Evolutionary conservation across 139 green algal genomes (phyloP).

Genomic region (Auxenochlorella pyrenoidosa): DNA sequence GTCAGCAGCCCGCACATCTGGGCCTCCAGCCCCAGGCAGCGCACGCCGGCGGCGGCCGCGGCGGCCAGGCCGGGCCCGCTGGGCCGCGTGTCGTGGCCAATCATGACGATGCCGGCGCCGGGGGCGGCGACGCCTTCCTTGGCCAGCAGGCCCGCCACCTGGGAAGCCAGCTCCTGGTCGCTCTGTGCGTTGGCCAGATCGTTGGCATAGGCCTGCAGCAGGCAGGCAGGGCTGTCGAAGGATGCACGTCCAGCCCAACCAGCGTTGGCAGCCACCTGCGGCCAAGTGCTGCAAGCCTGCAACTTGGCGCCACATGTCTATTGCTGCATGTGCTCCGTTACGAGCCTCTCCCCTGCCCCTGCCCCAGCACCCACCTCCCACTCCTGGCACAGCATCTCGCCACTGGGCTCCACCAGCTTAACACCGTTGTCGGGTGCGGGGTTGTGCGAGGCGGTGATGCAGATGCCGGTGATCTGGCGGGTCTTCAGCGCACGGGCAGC

Average conservation of each 20-base stretch:
- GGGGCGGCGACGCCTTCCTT: conserved; percentile 20
- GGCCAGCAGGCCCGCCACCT: conserved; percentile 38
- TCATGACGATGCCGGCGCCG: conserved; percentile 56
- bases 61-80: conserved; percentile 71
- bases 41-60: conserved; percentile 69
- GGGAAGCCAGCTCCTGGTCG: conserved; percentile 47
- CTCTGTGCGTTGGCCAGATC: conserved; percentile 71
- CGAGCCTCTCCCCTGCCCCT: no score
- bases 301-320: no score
- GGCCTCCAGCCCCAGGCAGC: conserved; percentile 53
- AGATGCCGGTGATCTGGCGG: conserved; percentile 78
- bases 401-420: conserved; percentile 92
- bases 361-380: conserved; percentile 59
- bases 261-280: no score
- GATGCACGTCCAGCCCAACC: no score
- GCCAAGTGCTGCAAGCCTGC: no score
- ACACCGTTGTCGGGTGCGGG: conserved; percentile 94
- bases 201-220: conserved; percentile 75
- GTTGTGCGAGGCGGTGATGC: conserved; percentile 98
- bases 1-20: conserved; percentile 80
- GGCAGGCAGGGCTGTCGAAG: background rate
- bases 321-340: no score
- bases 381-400: conserved; percentile 76
- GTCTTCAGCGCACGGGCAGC: conserved; percentile 64
- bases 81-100: conserved; percentile 83